Conservation (phyloP, 1,139 yeast species). For the Yarrowia galli region DNA sequence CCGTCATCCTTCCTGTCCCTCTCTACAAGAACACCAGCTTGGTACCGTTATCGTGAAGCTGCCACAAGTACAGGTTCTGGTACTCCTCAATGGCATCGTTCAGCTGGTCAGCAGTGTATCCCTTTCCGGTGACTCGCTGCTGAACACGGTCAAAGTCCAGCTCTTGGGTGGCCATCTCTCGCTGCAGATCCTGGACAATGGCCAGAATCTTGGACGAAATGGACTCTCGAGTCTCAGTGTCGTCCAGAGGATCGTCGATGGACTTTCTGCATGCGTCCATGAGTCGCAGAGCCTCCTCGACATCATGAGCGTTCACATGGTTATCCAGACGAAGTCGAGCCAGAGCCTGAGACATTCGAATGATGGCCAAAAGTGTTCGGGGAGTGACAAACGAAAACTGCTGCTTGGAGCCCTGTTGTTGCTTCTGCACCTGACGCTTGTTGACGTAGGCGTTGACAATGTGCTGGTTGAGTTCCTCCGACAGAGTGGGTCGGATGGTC, state of each 20-base stretch:
- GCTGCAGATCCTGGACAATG: constrained; percentile 61
- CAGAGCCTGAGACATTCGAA: constrained; percentile 92
- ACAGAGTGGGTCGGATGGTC: constrained; percentile 82
- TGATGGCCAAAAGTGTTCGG: constrained; percentile 87
- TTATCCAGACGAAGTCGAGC: constrained; percentile 87
- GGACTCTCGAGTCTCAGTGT: constrained; percentile 50
- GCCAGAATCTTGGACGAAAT: constrained; percentile 66
- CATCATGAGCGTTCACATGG: constrained; percentile 76
- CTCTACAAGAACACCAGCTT: constrained; percentile 43
- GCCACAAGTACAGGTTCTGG: constrained; percentile 77
- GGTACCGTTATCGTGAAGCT: constrained; percentile 61
- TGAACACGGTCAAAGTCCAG: constrained; percentile 52
- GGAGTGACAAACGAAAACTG: constrained; percentile 94
- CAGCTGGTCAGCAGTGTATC: constrained; percentile 82
- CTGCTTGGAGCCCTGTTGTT: constrained; percentile 75
- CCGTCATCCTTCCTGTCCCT: neutral
- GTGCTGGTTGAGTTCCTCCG: constrained; percentile 86
- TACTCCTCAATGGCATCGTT: constrained; percentile 79
- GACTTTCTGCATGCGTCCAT: constrained; percentile 69
- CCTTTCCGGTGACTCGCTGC: constrained; percentile 79
- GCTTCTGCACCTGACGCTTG: constrained; percentile 88
- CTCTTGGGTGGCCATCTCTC: constrained; percentile 49
- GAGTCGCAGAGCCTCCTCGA: constrained; percentile 92
- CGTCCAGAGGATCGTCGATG: constrained; percentile 48
- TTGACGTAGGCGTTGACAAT: constrained; percentile 87